A percentile compares a stretch with the other conserved stretches of the same genome.
These are phyloP conservation scores for Yamadazyma triangularis DNA, from an alignment of 1,139 yeast genomes.

Conservation along the genomic window DNA sequence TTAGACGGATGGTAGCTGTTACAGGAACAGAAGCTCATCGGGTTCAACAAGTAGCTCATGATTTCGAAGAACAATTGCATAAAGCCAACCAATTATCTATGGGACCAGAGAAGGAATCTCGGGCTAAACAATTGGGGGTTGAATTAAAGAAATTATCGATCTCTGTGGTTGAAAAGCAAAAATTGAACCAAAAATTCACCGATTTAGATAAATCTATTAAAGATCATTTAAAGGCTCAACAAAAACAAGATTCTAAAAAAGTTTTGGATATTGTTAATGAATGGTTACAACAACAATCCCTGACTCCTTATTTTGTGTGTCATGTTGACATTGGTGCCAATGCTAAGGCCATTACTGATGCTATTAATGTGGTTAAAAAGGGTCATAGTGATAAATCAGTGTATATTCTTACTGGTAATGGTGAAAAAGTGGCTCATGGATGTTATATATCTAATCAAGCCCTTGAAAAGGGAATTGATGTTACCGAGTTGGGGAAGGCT, in stretches of 20 bases:
- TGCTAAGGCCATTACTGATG: conserved; percentile 93
- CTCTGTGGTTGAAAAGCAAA: conserved; percentile 76
- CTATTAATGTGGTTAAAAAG: conserved; percentile 78
- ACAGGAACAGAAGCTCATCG: conserved; percentile 88
- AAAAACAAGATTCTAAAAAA: conserved; percentile 82
- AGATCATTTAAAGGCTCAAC: conserved; percentile 82
- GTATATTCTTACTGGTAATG: conserved; percentile 75
- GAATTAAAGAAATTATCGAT: conserved; percentile 76
- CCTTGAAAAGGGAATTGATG: conserved; percentile 66
- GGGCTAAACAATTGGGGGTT: conserved; percentile 79
- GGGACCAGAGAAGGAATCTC: conserved; percentile 71
- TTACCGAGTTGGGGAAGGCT: conserved; percentile 66
- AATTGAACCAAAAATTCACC: conserved; percentile 67
- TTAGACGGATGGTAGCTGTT: conserved; percentile 95
- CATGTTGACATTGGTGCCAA: conserved; percentile 72
- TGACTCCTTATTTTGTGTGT: conserved; percentile 56
- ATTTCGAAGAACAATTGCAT: conserved; percentile 58
- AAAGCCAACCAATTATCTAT: conserved; percentile 55
- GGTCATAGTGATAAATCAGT: conserved; percentile 72
- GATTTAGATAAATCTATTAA: conserved; percentile 81
- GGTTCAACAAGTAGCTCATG: conserved; percentile 79
- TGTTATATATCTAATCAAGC: conserved; percentile 79
- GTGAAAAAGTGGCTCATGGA: conserved; percentile 89
- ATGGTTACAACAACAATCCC: conserved; percentile 52
- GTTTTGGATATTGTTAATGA: conserved; percentile 74